Evolutionary conservation across 225 moss, liverwort and hornwort genomes (phyloP).

Genomic region (Neckera pumila): DNA sequence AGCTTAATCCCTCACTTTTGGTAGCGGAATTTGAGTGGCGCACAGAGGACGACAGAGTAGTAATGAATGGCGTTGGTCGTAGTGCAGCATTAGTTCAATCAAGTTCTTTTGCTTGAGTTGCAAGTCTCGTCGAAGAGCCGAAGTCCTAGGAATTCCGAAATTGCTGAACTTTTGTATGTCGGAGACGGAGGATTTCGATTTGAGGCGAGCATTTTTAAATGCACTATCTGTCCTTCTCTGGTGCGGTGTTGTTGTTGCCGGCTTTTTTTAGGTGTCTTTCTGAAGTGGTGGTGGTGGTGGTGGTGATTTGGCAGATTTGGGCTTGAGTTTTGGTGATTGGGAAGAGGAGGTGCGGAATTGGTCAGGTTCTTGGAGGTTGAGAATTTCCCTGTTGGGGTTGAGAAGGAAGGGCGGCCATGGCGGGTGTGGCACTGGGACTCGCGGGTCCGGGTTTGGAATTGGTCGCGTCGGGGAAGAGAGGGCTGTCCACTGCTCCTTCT

Average conservation of each 20-base stretch:
- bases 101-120: background rate
- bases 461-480: constrained; percentile 19
- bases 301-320: constrained; percentile 7
- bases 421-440: constrained; percentile 33
- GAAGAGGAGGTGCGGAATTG: background rate
- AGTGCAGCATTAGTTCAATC: background rate
- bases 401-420: constrained; percentile 12
- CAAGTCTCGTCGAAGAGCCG: background rate
- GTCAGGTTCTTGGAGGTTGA: background rate
- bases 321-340: background rate
- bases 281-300: background rate
- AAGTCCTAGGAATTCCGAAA: background rate
- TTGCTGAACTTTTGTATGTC: background rate
- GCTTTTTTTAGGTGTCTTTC: background rate
- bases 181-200: background rate
- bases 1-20: background rate
- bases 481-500: constrained; percentile 12
- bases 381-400: background rate
- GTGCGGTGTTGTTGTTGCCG: background rate
- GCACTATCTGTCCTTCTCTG: background rate
- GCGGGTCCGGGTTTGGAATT: constrained; percentile 29
- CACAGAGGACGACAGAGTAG: background rate
- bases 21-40: background rate
- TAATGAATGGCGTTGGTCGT: background rate
- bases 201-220: background rate